Base-by-base conservation (phyloP, 2,329 filamentous ascomycete genomes). In the Ilyonectria mors-panacis region DNA sequence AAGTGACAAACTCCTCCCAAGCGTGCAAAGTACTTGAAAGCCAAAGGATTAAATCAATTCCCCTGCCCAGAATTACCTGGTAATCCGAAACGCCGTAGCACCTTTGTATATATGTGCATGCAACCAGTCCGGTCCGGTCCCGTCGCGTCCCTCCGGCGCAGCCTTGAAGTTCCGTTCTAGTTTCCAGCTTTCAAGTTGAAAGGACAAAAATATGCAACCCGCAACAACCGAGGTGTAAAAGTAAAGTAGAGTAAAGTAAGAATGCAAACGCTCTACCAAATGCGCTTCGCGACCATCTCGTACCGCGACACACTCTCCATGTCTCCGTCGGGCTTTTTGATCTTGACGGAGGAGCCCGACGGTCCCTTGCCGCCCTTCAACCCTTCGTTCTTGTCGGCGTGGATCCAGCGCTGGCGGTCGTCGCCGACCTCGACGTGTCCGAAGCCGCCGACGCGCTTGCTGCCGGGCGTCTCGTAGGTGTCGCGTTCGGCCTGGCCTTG, bases 251-350 rank as follows among this genome's bases (percentile, higher is more conserved):
- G 26, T 28, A 13, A 39, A 13, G 4, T 33, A 56, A 45, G 21
- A 53, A 26, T 33, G 9, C 15, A n/a, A 33, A 65, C 7, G 26
- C 54, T 65, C 72, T 81, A 98, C 96, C 96, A 99, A 75, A 99
- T 99, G 78, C 96, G 88, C 86, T 98, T 98, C 0, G 94, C 94
- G 74, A 94, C 92, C 96, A 98, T 98, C 78, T 94, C 94, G 83
- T 98, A 99, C 75, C 96, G 87, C 86, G 89, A 69, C 90, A 94
- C 78, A 83, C 89, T 76, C 86, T 92, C 81, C 89, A 89, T 78
- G 88, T 84, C 82, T 4, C 79, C 77, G 1, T 70, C 71, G 59
- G 88, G 87, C 62, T 86, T 86, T 59, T 83, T 83, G 39, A 86
- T 82, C 68, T 84, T 45, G 48, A 72, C 75, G 6, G 71, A 83